These are phyloP conservation scores for Calocera viscosa DNA, from an alignment of 768 basidiomycete genomes.

Conservation along the genomic window DNA sequence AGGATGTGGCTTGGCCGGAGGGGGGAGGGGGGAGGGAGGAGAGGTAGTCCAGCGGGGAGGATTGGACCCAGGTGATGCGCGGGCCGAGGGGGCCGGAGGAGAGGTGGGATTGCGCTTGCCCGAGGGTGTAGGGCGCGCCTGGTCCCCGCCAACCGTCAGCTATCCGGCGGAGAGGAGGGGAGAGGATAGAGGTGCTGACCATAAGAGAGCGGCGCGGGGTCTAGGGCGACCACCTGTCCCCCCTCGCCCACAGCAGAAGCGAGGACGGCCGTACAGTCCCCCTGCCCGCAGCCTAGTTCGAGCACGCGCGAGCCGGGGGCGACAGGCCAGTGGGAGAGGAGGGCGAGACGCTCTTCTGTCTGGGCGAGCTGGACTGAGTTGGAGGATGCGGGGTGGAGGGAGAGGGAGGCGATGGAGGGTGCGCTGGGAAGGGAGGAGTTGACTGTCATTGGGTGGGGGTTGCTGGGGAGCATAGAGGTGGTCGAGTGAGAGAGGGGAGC, in stretches of 20 bases:
- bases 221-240: conserved; percentile 32
- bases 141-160: no score
- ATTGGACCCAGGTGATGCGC: conserved; percentile 29
- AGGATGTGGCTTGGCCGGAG: conserved; percentile 25
- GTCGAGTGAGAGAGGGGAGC: no score
- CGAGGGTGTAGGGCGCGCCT: conserved; percentile 31
- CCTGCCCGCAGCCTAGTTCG: conserved; percentile 35
- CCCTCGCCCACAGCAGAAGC: conserved; percentile 28
- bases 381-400: conserved; percentile 12
- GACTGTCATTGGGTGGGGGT: no score
- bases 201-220: conserved; percentile 31
- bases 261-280: conserved; percentile 31
- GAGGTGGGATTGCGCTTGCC: conserved; percentile 29
- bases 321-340: conserved; percentile 25
- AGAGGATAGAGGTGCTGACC: conserved; percentile 20
- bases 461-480: no score
- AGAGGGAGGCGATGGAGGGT: conserved; percentile 20
- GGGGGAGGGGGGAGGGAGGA: conserved; percentile 11
- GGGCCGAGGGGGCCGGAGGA: conserved; percentile 24
- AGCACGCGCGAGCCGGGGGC: conserved; percentile 25
- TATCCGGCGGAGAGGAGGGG: no score
- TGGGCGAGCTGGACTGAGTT: conserved; percentile 17
- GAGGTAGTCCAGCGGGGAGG: conserved; percentile 26
- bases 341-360: conserved; percentile 27
- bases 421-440: no score